A percentile compares a stretch with the other conserved stretches of the same genome.
Conservation (phyloP, 129 eudicot species). For the Ambrosia artemisiifolia region DNA sequence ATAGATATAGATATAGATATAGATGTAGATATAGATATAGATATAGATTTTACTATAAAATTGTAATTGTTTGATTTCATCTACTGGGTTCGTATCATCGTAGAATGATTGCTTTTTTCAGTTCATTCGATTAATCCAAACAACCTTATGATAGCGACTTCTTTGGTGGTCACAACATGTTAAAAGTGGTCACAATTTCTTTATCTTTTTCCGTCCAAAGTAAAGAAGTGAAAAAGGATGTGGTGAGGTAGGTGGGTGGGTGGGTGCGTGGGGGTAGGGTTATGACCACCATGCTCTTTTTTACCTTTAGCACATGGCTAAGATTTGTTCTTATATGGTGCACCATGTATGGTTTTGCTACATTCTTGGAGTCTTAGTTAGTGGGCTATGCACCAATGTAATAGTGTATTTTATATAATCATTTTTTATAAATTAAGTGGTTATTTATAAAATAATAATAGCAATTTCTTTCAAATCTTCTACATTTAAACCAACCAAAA, state of each 20-base stretch:
- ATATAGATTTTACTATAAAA: too few species aligned
- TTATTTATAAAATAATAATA: too few species aligned
- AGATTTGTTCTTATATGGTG: constrained; percentile 26
- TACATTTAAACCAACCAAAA: background rate
- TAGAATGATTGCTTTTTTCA: background rate
- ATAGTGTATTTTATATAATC: background rate
- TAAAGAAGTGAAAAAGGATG: background rate
- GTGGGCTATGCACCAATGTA: constrained; percentile 9
- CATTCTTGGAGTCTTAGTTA: constrained; percentile 1
- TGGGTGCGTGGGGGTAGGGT: constrained; percentile 24
- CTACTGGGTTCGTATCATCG: background rate
- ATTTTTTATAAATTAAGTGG: background rate
- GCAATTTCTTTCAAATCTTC: background rate
- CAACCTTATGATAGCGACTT: constrained; percentile 6
- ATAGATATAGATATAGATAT: too few species aligned
- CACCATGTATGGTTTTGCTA: constrained; percentile 26
- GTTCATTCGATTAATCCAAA: background rate
- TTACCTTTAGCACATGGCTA: constrained; percentile 28
- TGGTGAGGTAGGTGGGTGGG: background rate
- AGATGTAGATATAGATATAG: too few species aligned
- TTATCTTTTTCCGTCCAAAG: background rate
- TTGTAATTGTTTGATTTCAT: background rate
- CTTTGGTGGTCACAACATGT: background rate
- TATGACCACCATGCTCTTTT: constrained; percentile 28
- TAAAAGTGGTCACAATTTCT: constrained; percentile 2